These are phyloP conservation scores for Phymatotrichopsis omnivora DNA, from an alignment of 2,329 filamentous ascomycete species.

Conservation along the genomic window DNA sequence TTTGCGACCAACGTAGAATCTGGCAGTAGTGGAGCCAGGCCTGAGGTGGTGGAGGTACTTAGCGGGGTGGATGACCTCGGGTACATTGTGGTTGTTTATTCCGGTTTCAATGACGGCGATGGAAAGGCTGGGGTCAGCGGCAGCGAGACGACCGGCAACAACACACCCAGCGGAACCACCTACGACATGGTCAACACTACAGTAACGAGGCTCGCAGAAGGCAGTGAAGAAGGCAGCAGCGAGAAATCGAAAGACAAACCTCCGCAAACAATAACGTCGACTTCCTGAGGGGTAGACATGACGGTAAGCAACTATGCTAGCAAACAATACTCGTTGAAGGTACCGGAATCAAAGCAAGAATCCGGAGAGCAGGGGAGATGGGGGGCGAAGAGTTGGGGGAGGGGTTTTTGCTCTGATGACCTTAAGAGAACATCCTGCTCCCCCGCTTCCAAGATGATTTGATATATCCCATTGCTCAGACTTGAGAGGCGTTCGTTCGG, in stretches of 20 bases:
- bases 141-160: slow-evolving; percentile 43
- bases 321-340: too few relatives aligned
- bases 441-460: too few relatives aligned
- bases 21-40: slow-evolving; percentile 42
- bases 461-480: too few relatives aligned
- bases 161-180: slow-evolving; percentile 44
- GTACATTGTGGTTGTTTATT: slow-evolving; percentile 44
- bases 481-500: too few relatives aligned
- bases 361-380: too few relatives aligned
- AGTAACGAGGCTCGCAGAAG: not conserved
- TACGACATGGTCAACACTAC: slow-evolving; percentile 23
- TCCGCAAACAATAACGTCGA: slow-evolving; percentile 45
- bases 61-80: slow-evolving; percentile 44
- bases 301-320: too few relatives aligned
- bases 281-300: slow-evolving; percentile 34
- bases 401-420: too few relatives aligned
- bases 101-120: slow-evolving; percentile 48
- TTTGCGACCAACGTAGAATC: slow-evolving; percentile 45
- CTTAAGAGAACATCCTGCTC: too few relatives aligned
- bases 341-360: too few relatives aligned
- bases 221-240: not conserved
- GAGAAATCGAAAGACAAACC: too few relatives aligned
- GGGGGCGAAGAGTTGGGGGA: too few relatives aligned
- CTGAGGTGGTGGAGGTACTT: slow-evolving; percentile 42
- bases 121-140: slow-evolving; percentile 42